phyloP scores from a whole-genome alignment of 2,329 filamentous ascomycete species.

The Aspergillus floridensis region DNA sequence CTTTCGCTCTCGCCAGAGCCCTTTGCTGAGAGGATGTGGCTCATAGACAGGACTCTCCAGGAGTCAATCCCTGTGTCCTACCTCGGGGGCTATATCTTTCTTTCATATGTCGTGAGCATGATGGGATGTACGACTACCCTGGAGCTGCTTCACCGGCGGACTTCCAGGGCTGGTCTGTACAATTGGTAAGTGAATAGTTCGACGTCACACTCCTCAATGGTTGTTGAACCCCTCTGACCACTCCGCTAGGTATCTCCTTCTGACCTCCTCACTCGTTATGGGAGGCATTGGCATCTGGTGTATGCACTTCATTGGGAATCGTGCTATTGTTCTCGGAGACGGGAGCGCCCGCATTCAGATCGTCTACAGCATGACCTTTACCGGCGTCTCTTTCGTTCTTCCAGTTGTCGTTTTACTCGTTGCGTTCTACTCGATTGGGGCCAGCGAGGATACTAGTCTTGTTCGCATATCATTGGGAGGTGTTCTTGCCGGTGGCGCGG shows the following conservation, averaged over 20 bases:
- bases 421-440: conserved; percentile 69
- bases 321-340: conserved; percentile 68
- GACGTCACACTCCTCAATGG: too few relatives aligned
- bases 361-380: conserved; percentile 69
- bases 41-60: conserved; percentile 8
- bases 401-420: conserved; percentile 71
- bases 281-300: conserved; percentile 73
- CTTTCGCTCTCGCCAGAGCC: background rate
- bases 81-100: conserved; percentile 63
- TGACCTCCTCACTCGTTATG: conserved; percentile 67
- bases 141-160: conserved; percentile 75
- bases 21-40: conserved; percentile 21
- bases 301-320: conserved; percentile 82
- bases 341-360: conserved; percentile 66
- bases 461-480: conserved; percentile 63
- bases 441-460: conserved; percentile 57
- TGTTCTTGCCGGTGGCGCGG: conserved; percentile 67
- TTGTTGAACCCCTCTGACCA: background rate
- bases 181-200: conserved; percentile 58
- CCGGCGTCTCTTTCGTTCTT: conserved; percentile 74
- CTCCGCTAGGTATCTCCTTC: conserved; percentile 56
- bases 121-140: conserved; percentile 75
- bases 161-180: conserved; percentile 63
- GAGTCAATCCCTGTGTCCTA: conserved; percentile 22
- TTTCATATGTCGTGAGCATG: conserved; percentile 69